Percentiles rank a stretch among this genome's conserved stretches.
phyloP scores from a whole-genome alignment of 2,329 filamentous ascomycete species.

The Fusarium torreyae region DNA sequence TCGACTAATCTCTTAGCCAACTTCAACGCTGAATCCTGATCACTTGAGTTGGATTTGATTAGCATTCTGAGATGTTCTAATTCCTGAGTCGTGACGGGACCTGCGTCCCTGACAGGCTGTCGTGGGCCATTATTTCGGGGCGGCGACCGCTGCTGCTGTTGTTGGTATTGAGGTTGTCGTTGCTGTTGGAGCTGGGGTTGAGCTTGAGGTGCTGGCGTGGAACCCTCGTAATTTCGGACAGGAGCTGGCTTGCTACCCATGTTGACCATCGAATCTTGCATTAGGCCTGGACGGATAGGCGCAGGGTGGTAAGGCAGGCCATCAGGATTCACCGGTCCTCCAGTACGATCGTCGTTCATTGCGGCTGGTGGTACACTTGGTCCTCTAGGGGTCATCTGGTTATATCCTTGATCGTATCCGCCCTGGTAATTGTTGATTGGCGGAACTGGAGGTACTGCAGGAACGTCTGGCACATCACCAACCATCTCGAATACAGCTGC shows the following conservation, averaged over 20 bases:
- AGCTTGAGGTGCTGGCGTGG: slow-evolving; percentile 55
- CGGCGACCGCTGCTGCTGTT: slow-evolving; percentile 55
- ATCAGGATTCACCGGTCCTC: slow-evolving; percentile 57
- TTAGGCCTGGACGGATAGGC: slow-evolving; percentile 74
- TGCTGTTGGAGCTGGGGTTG: slow-evolving; percentile 41
- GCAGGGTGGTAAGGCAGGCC: slow-evolving; percentile 72
- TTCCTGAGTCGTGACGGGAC: slow-evolving; percentile 81
- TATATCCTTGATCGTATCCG: slow-evolving; percentile 47
- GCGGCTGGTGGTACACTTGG: slow-evolving; percentile 54
- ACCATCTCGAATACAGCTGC: slow-evolving; percentile 83
- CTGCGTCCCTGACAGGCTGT: slow-evolving; percentile 51
- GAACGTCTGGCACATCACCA: slow-evolving; percentile 71
- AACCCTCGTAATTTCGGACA: slow-evolving; percentile 69
- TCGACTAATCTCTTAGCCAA: slow-evolving; percentile 90
- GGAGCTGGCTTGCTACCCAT: slow-evolving; percentile 72
- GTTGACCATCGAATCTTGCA: slow-evolving; percentile 71
- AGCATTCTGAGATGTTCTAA: slow-evolving; percentile 80
- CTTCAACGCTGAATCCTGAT: slow-evolving; percentile 78
- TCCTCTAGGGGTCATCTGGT: slow-evolving; percentile 49
- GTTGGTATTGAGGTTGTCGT: slow-evolving; percentile 51
- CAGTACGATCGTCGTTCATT: slow-evolving; percentile 25
- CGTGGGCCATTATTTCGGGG: slow-evolving; percentile 42
- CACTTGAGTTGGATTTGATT: slow-evolving; percentile 79
- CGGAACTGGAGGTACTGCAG: slow-evolving; percentile 60
- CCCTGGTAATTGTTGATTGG: slow-evolving; percentile 49